These are phyloP conservation scores for Phytophthora rubi DNA, from an alignment of 352 stramenopile genomes.

Conservation along the genomic window DNA sequence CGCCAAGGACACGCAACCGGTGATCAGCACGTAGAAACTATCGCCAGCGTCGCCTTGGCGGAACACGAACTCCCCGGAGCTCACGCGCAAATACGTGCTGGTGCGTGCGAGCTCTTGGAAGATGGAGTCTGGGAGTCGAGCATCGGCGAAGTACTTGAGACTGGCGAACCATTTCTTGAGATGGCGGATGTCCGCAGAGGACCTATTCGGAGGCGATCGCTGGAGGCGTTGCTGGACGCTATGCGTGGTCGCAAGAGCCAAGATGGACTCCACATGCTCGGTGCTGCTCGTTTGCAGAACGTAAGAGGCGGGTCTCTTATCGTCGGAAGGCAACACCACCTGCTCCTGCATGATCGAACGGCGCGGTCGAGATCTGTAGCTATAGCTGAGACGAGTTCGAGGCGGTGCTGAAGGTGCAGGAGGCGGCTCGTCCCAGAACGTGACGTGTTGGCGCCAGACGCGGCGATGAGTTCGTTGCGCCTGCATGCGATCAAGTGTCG, in stretches of 20 bases:
- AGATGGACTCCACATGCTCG: slow-evolving; percentile 42
- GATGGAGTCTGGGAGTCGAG: slow-evolving; percentile 52
- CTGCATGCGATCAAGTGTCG: slow-evolving; percentile 58
- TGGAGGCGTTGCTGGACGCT: slow-evolving; percentile 48
- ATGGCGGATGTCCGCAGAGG: slow-evolving; percentile 51
- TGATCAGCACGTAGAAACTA: slow-evolving; percentile 79
- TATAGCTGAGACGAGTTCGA: slow-evolving; percentile 4
- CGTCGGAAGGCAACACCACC: neutral
- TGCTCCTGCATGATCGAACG: slow-evolving; percentile 7
- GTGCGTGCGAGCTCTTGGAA: slow-evolving; percentile 63
- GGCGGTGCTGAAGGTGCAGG: neutral
- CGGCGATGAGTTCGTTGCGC: slow-evolving; percentile 45
- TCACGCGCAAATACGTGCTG: slow-evolving; percentile 48
- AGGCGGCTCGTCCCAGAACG: slow-evolving; percentile 46
- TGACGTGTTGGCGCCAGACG: slow-evolving; percentile 53
- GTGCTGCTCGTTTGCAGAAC: slow-evolving; percentile 49
- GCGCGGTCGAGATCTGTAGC: slow-evolving; percentile 8
- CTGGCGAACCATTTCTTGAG: slow-evolving; percentile 72
- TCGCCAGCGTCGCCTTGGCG: slow-evolving; percentile 73
- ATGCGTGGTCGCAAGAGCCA: slow-evolving; percentile 43
- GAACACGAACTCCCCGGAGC: slow-evolving; percentile 69
- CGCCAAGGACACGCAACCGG: slow-evolving; percentile 65
- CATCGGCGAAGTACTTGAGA: slow-evolving; percentile 74
- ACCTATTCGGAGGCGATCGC: slow-evolving; percentile 41
- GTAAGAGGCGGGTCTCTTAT: slow-evolving; percentile 36